These are phyloP conservation scores for Zasmidium citrigriseum DNA, from an alignment of 2,329 filamentous ascomycete species.

Conservation along the genomic window DNA sequence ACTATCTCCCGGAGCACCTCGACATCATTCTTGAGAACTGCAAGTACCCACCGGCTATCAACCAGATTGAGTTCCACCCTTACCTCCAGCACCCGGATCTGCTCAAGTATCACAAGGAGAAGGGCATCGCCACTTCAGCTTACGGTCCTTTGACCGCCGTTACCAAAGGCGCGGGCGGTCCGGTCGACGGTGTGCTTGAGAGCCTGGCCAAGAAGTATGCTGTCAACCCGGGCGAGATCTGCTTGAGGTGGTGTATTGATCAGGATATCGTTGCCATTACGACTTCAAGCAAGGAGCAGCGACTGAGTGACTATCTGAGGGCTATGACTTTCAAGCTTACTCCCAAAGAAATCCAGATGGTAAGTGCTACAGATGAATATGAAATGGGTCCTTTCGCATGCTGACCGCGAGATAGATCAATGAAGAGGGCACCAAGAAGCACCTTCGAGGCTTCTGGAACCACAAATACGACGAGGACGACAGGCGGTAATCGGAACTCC, in stretches of 20 bases:
- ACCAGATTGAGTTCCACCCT: slow-evolving; percentile 70
- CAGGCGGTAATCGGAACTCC: slow-evolving; percentile 22
- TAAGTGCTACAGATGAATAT: slow-evolving; percentile 10
- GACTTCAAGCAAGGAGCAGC: slow-evolving; percentile 61
- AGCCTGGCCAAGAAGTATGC: slow-evolving; percentile 62
- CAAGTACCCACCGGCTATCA: slow-evolving; percentile 60
- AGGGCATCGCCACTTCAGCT: slow-evolving; percentile 50
- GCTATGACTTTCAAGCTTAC: slow-evolving; percentile 60
- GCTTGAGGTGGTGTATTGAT: slow-evolving; percentile 62
- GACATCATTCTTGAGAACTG: slow-evolving; percentile 55
- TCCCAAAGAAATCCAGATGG: slow-evolving; percentile 56
- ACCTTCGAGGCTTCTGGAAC: slow-evolving; percentile 56
- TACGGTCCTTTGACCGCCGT: slow-evolving; percentile 52
- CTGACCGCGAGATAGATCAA: slow-evolving; percentile 40
- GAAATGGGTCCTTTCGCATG: neutral
- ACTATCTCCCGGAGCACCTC: slow-evolving; percentile 58
- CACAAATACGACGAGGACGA: slow-evolving; percentile 51
- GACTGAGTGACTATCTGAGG: slow-evolving; percentile 59
- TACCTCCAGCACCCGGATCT: slow-evolving; percentile 65
- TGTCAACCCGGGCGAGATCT: slow-evolving; percentile 58
- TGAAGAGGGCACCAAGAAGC: slow-evolving; percentile 50
- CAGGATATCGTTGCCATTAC: slow-evolving; percentile 61
- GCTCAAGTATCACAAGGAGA: slow-evolving; percentile 53
- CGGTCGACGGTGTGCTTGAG: slow-evolving; percentile 54
- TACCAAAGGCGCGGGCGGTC: slow-evolving; percentile 57